These are phyloP conservation scores for Rhizopogon vesiculosus DNA, from an alignment of 768 basidiomycete species.

Conservation along the genomic window DNA sequence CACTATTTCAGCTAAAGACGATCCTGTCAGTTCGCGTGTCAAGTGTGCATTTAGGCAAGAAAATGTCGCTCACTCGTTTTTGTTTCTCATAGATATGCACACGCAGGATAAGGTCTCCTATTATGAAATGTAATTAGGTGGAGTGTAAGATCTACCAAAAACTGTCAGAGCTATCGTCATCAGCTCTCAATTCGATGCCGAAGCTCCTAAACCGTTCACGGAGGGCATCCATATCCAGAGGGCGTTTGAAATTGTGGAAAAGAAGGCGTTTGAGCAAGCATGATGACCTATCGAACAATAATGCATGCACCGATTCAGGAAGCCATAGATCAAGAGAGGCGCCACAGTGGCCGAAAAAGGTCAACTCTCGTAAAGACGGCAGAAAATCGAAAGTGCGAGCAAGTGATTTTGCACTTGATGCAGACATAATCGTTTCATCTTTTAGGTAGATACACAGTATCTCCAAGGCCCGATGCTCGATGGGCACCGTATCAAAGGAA, in stretches of 20 bases:
- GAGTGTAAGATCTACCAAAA: too few species aligned
- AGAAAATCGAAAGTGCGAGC: slow-evolving; percentile 16
- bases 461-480: neutral
- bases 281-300: neutral
- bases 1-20: too few species aligned
- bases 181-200: neutral
- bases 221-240: neutral
- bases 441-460: slow-evolving; percentile 14
- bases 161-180: too few species aligned
- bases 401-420: slow-evolving; percentile 8
- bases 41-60: too few species aligned
- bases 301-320: neutral
- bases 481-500: neutral
- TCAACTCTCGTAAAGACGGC: slow-evolving; percentile 13
- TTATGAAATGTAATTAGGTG: too few species aligned
- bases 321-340: slow-evolving; percentile 7
- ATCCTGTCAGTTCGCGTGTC: too few species aligned
- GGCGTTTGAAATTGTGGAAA: neutral
- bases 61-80: too few species aligned
- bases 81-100: too few species aligned
- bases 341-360: slow-evolving; percentile 1
- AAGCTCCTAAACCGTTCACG: neutral
- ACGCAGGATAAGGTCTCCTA: too few species aligned
- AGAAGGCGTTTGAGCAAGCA: neutral
- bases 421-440: slow-evolving; percentile 14